Conservation (phyloP, 257 asterid species). For the Solanum rostratum region DNA sequence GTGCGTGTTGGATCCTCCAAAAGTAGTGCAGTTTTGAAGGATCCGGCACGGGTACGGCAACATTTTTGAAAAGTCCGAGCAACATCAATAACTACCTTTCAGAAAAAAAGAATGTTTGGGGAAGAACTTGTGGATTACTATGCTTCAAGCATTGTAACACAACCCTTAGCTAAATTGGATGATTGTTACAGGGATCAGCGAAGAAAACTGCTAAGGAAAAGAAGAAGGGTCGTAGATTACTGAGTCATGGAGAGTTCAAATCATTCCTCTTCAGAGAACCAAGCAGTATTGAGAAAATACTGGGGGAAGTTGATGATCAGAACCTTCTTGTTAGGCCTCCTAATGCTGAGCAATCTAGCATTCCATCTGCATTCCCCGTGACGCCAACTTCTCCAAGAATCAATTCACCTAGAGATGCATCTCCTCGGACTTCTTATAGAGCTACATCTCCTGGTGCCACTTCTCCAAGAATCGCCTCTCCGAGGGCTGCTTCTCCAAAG, state of each 20-base stretch:
- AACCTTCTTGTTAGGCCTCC: constrained; percentile 25
- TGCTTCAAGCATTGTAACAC: not conserved
- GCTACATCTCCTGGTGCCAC: constrained; percentile 19
- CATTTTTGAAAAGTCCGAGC: too few species aligned
- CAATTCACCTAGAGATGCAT: constrained; percentile 31
- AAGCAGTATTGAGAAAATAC: constrained; percentile 89
- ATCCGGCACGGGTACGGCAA: too few species aligned
- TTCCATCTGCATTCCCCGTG: constrained; percentile 17
- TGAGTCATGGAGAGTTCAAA: constrained; percentile 49
- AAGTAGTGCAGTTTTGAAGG: too few species aligned
- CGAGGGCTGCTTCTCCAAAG: constrained; percentile 17
- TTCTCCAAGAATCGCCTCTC: constrained; percentile 18
- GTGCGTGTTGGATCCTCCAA: too few species aligned
- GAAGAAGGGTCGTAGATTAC: constrained; percentile 59
- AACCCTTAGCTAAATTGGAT: not conserved
- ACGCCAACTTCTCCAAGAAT: constrained; percentile 36
- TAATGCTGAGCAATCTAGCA: constrained; percentile 28
- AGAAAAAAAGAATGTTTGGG: not conserved
- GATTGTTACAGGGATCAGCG: constrained; percentile 38
- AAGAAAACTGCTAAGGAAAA: constrained; percentile 60
- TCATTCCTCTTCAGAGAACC: constrained; percentile 77
- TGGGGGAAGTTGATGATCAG: constrained; percentile 80
- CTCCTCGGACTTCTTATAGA: constrained; percentile 30
- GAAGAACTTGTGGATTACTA: not conserved
- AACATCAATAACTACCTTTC: not conserved